Percentiles rank a stretch among this genome's conserved stretches.
phyloP scores from a whole-genome alignment of 805 yeast genomes.

The Saturnispora zaruensis region DNA sequence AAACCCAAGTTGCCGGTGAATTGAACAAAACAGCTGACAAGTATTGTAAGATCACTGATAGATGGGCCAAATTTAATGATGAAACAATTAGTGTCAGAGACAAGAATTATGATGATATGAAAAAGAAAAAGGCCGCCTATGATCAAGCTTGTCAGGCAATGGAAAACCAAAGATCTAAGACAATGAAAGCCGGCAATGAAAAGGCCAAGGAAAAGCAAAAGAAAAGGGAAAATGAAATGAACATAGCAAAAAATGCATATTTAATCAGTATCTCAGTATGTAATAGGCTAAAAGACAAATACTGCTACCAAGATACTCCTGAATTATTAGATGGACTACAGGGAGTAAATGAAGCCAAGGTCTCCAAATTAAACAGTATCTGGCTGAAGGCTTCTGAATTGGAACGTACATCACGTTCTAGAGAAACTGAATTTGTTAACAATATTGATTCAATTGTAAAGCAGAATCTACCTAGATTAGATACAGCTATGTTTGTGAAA shows the following conservation, averaged over 20 bases:
- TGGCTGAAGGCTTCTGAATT: slow-evolving; percentile 51
- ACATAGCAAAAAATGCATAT: slow-evolving; percentile 76
- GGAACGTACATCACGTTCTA: slow-evolving; percentile 43
- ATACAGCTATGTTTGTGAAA: slow-evolving; percentile 84
- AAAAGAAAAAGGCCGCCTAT: slow-evolving; percentile 64
- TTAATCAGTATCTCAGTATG: slow-evolving; percentile 74
- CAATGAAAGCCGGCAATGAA: slow-evolving; percentile 48
- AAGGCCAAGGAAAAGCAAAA: slow-evolving; percentile 43
- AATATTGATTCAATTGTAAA: slow-evolving; percentile 47
- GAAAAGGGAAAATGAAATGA: slow-evolving; percentile 73
- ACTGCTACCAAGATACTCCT: slow-evolving; percentile 86
- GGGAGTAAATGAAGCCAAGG: slow-evolving; percentile 73
- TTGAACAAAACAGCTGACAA: slow-evolving; percentile 44
- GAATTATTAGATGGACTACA: slow-evolving; percentile 81
- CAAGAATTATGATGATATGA: slow-evolving; percentile 45
- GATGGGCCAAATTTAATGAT: slow-evolving; percentile 53
- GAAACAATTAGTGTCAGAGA: slow-evolving; percentile 42
- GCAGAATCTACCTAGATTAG: slow-evolving; percentile 66
- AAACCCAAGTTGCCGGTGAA: slow-evolving; percentile 52
- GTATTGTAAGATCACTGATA: slow-evolving; percentile 44
- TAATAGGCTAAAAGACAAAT: slow-evolving; percentile 87
- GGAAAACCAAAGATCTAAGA: slow-evolving; percentile 71
- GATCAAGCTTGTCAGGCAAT: slow-evolving; percentile 73
- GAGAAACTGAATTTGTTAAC: slow-evolving; percentile 38
- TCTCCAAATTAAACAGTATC: slow-evolving; percentile 58